Base-by-base conservation (phyloP, 257 asterid genomes). In the Nemophila menziesii region DNA sequence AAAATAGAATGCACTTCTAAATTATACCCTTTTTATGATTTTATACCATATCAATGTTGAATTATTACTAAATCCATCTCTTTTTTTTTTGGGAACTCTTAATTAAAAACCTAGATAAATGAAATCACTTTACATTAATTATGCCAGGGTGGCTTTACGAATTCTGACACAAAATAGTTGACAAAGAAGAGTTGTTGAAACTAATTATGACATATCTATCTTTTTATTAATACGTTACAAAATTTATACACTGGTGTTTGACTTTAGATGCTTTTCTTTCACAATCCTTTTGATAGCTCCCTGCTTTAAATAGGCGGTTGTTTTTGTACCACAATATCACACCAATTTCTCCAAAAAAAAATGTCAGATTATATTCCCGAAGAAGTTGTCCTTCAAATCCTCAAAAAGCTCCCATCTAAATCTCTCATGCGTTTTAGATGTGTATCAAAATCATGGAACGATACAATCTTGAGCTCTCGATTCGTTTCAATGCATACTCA, bases 371-470 rank as follows among this genome's bases (percentile, higher is more conserved):
- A 14, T 51, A 37, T 58, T n/a, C 57, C 57, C 22, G 24, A 50
- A 50, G 64, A 43, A 4, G 29, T 43, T 44, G 24, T 58, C 52
- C 24, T 15, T 8, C 14, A 10, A 8, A 57, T 49, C 40, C 49
- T 57, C 16, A 2, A 8, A 22, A 57, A 23, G 39, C 46, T 57
- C 14, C 52, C 52, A 0, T 18, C 12, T 2, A 50, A 43, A 33
- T 43, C 57, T 17, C 27, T 58, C 9, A 20, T 49, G 12, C 46
- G 57, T 33, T 49, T 45, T 47, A 57, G 47, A 37, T 43, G 47
- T 29, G 45, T 57, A 2, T 49, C 57, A 8, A 57, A 43, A 16
- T 43, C 47, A 43, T 58, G 57, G 64, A 49, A 49, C 2, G 43
- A 33, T 3, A 16, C 43, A 15, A 24, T 49, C 7, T 16, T 41